Percentiles rank a stretch among this genome's conserved stretches.
Evolutionary conservation across 805 yeast species (phyloP).

Genomic region (Grigorovia transvaalensis): DNA sequence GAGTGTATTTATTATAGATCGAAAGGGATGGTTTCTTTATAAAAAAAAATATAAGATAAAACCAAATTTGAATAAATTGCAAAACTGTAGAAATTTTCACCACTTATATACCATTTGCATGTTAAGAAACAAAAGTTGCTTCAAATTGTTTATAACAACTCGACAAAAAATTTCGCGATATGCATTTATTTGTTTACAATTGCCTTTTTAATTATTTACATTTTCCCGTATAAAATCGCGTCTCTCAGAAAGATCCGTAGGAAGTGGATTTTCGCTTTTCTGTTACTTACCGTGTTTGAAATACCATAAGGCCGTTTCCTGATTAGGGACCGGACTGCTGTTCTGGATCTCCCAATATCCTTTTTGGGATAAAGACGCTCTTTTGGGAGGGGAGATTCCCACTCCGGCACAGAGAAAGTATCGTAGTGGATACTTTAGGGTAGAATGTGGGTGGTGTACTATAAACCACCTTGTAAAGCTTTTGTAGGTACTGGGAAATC

Average conservation of each 20-base stretch:
- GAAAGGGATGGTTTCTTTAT: not conserved
- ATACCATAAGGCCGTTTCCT: not conserved
- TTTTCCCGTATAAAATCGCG: not conserved
- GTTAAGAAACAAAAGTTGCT: not conserved
- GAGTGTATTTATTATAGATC: constrained; percentile 1
- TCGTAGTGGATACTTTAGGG: too few species aligned
- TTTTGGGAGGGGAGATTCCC: too few species aligned
- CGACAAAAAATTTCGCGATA: not conserved
- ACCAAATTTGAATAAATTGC: not conserved
- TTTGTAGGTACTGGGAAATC: too few species aligned
- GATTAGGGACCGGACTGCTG: not conserved
- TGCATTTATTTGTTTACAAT: not conserved
- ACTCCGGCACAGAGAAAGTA: too few species aligned
- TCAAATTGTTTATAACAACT: not conserved
- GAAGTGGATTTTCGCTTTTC: not conserved
- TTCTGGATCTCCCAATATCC: not conserved
- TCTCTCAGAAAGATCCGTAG: not conserved
- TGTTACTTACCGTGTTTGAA: not conserved
- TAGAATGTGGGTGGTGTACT: too few species aligned
- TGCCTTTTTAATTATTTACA: not conserved
- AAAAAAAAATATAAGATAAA: not conserved
- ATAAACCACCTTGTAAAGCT: too few species aligned
- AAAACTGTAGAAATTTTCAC: not conserved
- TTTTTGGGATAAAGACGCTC: too few species aligned
- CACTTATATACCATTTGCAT: not conserved